Percentiles rank a stretch among this genome's conserved stretches.
These are phyloP conservation scores for Urtica urens DNA, from an alignment of 306 rosid genomes.

Conservation along the genomic window DNA sequence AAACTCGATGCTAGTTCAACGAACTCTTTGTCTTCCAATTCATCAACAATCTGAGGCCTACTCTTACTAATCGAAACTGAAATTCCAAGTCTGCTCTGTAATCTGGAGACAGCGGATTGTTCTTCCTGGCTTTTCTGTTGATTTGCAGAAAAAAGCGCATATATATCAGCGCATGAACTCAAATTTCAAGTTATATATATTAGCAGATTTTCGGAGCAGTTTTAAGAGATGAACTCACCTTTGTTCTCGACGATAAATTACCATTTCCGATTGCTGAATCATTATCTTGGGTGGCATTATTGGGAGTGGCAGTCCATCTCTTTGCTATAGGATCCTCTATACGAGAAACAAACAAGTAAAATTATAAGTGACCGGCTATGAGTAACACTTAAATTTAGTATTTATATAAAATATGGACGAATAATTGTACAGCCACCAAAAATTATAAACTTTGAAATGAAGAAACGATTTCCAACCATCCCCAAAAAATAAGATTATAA, in stretches of 20 bases:
- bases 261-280: constrained; percentile 29
- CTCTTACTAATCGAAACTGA: constrained; percentile 44
- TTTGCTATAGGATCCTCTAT: constrained; percentile 79
- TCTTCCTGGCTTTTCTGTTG: constrained; percentile 48
- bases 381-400: too few species aligned
- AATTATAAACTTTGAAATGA: too few species aligned
- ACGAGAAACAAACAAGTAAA: background rate
- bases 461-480: too few species aligned
- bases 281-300: constrained; percentile 45
- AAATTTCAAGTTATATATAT: background rate
- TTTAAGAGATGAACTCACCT: constrained; percentile 33
- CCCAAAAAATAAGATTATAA: too few species aligned
- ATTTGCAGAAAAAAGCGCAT: background rate
- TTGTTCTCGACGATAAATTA: constrained; percentile 32
- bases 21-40: constrained; percentile 59
- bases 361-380: too few species aligned
- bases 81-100: constrained; percentile 55
- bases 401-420: too few species aligned
- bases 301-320: constrained; percentile 45
- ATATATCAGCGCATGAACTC: background rate
- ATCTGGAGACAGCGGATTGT: constrained; percentile 49
- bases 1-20: constrained; percentile 56
- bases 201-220: background rate
- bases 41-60: constrained; percentile 46
- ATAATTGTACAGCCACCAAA: too few species aligned